phyloP scores from a whole-genome alignment of 768 basidiomycete genomes.

The Agaricus subrufescens region DNA sequence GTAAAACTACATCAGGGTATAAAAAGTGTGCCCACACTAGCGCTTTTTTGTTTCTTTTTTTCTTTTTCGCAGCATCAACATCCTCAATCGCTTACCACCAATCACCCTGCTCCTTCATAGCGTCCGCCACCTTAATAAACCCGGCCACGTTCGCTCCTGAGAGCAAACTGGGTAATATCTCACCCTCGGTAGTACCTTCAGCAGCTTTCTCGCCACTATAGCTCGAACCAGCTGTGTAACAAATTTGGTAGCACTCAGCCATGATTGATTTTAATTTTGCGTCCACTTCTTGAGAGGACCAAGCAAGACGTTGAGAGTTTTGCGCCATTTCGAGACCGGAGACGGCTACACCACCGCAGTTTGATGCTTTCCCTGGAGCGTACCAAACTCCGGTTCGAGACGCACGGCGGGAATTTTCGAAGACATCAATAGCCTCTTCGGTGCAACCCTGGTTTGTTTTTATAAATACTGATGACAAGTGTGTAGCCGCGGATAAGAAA shows the following conservation, averaged over 20 bases:
- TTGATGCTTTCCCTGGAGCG: conserved; percentile 66
- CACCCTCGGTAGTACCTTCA: conserved; percentile 26
- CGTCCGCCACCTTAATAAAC: conserved; percentile 66
- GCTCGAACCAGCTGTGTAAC: conserved; percentile 51
- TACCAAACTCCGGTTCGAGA: conserved; percentile 56
- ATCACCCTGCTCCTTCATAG: conserved; percentile 71
- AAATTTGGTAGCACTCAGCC: conserved; percentile 58
- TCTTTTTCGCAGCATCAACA: neutral
- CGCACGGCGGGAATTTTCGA: conserved; percentile 55
- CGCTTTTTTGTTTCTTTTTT: too few relatives aligned
- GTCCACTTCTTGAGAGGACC: conserved; percentile 63
- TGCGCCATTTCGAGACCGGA: conserved; percentile 80
- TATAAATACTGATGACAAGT: neutral
- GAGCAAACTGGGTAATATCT: conserved; percentile 45
- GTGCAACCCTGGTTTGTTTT: conserved; percentile 47
- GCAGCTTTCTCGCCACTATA: conserved; percentile 46
- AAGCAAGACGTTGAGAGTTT: conserved; percentile 63
- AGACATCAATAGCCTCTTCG: conserved; percentile 65
- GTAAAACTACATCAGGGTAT: neutral
- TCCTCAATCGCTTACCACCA: conserved; percentile 52
- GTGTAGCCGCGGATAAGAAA: neutral
- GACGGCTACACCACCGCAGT: conserved; percentile 74
- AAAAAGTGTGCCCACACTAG: neutral
- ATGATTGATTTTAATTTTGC: conserved; percentile 67
- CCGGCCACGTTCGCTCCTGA: conserved; percentile 72